A percentile compares a stretch with the other conserved stretches of the same genome.
These are phyloP conservation scores for Chrysochromulina parva DNA, from an alignment of 78 protist species.

Conservation along the genomic window DNA sequence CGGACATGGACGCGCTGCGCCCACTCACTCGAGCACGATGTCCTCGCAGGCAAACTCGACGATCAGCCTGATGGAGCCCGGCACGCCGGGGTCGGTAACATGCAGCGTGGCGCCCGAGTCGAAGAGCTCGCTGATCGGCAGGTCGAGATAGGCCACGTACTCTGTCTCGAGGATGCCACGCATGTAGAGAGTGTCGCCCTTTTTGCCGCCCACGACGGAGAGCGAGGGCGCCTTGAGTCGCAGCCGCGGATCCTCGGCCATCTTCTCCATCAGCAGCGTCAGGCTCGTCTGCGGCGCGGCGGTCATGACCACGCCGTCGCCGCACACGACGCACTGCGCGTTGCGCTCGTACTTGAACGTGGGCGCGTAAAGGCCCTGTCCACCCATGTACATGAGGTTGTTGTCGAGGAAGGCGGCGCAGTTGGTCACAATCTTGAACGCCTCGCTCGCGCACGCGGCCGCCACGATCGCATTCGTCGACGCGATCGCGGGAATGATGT, in stretches of 20 bases:
- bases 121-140: neutral
- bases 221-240: neutral
- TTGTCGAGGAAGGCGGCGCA: slow-evolving; percentile 15
- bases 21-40: too few relatives aligned
- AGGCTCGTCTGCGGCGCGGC: neutral
- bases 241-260: neutral
- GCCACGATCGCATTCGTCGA: slow-evolving; percentile 97
- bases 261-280: neutral
- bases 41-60: neutral
- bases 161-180: neutral
- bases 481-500: slow-evolving; percentile 96
- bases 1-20: too few relatives aligned
- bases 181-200: neutral
- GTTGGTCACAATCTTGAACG: neutral
- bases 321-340: neutral
- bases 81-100: slow-evolving; percentile 10
- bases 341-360: slow-evolving; percentile 10
- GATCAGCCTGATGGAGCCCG: neutral
- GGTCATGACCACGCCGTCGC: neutral
- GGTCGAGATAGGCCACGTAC: neutral
- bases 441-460: slow-evolving; percentile 28
- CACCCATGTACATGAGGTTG: slow-evolving; percentile 7
- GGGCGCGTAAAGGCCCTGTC: neutral
- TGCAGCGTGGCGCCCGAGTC: neutral
- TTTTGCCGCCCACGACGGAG: neutral